These are phyloP conservation scores for Coleophoma cylindrospora DNA, from an alignment of 2,329 filamentous ascomycete species.

Conservation along the genomic window DNA sequence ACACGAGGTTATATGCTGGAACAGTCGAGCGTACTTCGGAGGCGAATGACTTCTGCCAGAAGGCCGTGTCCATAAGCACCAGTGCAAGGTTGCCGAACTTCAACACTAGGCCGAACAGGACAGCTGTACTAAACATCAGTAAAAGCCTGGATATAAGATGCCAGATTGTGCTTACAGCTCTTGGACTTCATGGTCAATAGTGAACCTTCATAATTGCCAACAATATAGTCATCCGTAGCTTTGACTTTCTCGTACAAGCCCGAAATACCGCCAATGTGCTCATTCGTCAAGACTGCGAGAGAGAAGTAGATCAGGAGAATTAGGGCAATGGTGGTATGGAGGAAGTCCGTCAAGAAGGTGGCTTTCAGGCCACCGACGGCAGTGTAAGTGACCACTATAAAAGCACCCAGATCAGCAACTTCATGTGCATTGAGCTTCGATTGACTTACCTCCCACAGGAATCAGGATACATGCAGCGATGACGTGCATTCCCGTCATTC, in stretches of 20 bases:
- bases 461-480: conserved; percentile 15
- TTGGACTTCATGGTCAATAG: conserved; percentile 43
- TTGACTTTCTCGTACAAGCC: conserved; percentile 41
- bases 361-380: conserved; percentile 15
- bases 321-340: conserved; percentile 40
- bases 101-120: conserved; percentile 39
- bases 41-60: conserved; percentile 48
- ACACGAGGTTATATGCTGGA: conserved; percentile 33
- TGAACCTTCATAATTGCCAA: conserved; percentile 40
- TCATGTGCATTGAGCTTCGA: background rate
- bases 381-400: conserved; percentile 19
- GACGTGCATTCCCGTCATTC: conserved; percentile 14
- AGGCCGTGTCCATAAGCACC: conserved; percentile 43
- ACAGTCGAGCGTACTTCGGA: conserved; percentile 41
- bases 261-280: conserved; percentile 33
- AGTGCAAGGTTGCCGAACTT: conserved; percentile 35
- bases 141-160: too few species aligned
- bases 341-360: conserved; percentile 13
- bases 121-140: conserved; percentile 13
- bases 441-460: conserved; percentile 16
- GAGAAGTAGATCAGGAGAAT: conserved; percentile 44
- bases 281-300: conserved; percentile 35
- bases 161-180: conserved; percentile 2
- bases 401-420: background rate
- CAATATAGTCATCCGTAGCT: conserved; percentile 34